Percentiles rank a stretch among this genome's conserved stretches.
Evolutionary conservation across 345 rosid species (phyloP).

Genomic region (Syzygium grande): DNA sequence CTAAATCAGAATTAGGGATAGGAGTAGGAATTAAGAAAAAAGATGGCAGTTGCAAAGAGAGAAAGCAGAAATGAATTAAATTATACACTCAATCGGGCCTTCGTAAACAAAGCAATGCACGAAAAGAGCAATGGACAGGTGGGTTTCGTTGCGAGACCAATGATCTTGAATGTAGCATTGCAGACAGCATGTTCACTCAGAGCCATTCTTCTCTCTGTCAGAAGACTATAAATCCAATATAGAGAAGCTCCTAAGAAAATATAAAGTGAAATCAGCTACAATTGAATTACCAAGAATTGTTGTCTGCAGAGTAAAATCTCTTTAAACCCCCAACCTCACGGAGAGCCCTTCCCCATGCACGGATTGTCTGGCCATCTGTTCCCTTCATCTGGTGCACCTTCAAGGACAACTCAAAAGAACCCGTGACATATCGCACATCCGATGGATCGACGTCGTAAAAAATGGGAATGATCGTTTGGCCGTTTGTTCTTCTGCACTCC

Average conservation of each 20-base stretch:
- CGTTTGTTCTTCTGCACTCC: neutral
- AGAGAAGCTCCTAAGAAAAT: neutral
- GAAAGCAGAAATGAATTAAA: accelerated
- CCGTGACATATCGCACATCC: accelerated
- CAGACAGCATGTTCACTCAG: neutral
- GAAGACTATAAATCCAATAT: neutral
- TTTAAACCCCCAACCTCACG: neutral
- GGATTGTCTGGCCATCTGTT: neutral
- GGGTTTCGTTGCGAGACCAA: neutral
- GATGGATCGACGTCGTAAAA: neutral
- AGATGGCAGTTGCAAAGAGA: neutral
- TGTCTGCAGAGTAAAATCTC: neutral
- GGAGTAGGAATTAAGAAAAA: neutral
- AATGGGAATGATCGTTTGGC: neutral
- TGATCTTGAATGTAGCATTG: neutral
- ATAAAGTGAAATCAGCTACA: neutral
- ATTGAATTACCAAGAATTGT: neutral
- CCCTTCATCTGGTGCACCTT: neutral
- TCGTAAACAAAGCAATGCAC: accelerated
- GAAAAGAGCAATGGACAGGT: neutral
- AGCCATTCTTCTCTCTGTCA: neutral
- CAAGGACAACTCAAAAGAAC: neutral
- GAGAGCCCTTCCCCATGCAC: neutral
- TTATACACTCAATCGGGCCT: neutral
- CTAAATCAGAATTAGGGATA: accelerated